phyloP scores from a whole-genome alignment of 768 basidiomycete genomes.

The Steccherinum ochraceum region DNA sequence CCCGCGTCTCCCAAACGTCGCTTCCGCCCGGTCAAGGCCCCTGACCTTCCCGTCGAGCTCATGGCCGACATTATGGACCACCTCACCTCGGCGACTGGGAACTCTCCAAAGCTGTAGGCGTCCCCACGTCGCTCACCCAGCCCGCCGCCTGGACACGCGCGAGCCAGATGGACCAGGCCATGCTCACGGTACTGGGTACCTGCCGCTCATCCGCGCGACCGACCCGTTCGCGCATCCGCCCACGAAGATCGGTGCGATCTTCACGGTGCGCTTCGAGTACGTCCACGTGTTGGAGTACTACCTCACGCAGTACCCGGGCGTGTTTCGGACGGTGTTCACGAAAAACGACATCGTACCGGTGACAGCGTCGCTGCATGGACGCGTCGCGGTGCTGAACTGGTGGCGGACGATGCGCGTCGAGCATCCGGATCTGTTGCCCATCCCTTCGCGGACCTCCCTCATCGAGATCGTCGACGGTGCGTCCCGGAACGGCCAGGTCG shows the following conservation, averaged over 20 bases:
- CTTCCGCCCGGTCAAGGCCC: conserved; percentile 27
- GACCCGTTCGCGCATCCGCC: conserved; percentile 52
- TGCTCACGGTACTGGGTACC: conserved; percentile 60
- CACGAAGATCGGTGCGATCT: conserved; percentile 61
- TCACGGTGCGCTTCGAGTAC: conserved; percentile 68
- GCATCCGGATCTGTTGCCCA: conserved; percentile 49
- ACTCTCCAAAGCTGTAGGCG: conserved; percentile 66
- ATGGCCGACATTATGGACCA: conserved; percentile 73
- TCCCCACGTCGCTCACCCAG: conserved; percentile 60
- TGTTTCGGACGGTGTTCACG: conserved; percentile 63
- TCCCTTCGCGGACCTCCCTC: conserved; percentile 48
- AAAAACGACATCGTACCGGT: conserved; percentile 67
- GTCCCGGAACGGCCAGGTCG: conserved; percentile 68
- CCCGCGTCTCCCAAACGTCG: conserved; percentile 14
- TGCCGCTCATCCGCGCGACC: conserved; percentile 54
- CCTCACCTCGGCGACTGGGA: conserved; percentile 81
- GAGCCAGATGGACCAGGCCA: conserved; percentile 60
- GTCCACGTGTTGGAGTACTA: conserved; percentile 72
- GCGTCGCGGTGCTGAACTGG: conserved; percentile 71
- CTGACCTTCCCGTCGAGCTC: conserved; percentile 72
- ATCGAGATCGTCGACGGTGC: conserved; percentile 74
- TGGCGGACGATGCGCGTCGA: conserved; percentile 65
- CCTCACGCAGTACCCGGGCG: conserved; percentile 53
- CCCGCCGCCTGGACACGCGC: conserved; percentile 72
- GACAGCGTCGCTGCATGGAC: conserved; percentile 71